Percentiles rank a stretch among this genome's conserved stretches.
Evolutionary conservation across 2,329 filamentous ascomycete species (phyloP).

Genomic region (Neofusicoccum sp.): DNA sequence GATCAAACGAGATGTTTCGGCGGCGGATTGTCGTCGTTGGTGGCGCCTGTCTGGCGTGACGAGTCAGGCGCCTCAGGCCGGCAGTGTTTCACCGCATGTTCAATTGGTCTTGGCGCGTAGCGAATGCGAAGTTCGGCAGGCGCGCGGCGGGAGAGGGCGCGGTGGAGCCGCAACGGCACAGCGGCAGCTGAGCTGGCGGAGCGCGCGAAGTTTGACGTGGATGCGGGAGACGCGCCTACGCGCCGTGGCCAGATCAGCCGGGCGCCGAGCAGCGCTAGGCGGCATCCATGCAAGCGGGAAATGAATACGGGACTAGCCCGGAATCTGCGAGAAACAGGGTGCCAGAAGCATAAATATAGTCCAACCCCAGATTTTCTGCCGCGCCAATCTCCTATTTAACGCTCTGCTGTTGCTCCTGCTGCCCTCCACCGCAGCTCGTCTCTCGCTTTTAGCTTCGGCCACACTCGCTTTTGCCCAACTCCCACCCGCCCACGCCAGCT

Average conservation of each 20-base stretch:
- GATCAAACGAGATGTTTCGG: constrained; percentile 5
- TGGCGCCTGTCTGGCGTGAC: constrained; percentile 13
- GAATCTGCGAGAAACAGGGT: constrained; percentile 18
- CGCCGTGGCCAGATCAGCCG: constrained; percentile 6
- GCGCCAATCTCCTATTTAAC: constrained; percentile 26
- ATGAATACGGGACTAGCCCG: constrained; percentile 18
- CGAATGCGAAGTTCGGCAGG: neutral
- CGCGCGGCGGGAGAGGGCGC: neutral
- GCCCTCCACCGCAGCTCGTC: neutral
- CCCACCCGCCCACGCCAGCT: neutral
- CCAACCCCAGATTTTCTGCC: constrained; percentile 22
- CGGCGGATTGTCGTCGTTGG: constrained; percentile 3
- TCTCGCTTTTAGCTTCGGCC: constrained; percentile 26
- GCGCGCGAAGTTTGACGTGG: neutral
- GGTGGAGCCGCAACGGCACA: neutral
- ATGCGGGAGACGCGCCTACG: neutral
- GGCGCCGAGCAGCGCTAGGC: constrained; percentile 12
- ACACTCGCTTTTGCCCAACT: constrained; percentile 18
- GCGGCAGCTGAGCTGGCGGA: constrained; percentile 12
- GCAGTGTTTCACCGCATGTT: constrained; percentile 16
- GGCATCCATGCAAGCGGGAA: constrained; percentile 4
- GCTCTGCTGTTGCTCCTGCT: constrained; percentile 13
- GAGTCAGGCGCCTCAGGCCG: constrained; percentile 15
- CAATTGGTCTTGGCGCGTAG: constrained; percentile 1
- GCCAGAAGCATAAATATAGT: constrained; percentile 23